Evolutionary conservation across 2,329 filamentous ascomycete species (phyloP).

Genomic region (Neopestalotiopsis sp.): DNA sequence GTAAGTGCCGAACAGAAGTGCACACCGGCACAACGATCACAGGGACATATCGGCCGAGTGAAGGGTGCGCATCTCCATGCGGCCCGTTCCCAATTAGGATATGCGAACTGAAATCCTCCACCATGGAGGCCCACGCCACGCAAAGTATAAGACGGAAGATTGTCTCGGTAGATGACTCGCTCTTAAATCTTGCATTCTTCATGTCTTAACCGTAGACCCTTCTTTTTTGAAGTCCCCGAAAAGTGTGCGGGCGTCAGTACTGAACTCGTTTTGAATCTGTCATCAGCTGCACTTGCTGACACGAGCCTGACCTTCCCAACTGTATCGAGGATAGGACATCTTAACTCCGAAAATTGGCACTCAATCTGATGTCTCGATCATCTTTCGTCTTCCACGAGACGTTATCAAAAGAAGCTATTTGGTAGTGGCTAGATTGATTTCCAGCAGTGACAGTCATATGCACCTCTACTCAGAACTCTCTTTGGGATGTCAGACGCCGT

Average conservation of each 20-base stretch:
- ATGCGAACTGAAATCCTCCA: not conserved
- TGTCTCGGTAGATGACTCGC: conserved; percentile 1
- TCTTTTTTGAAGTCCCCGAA: not conserved
- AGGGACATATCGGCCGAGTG: not conserved
- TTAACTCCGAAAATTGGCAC: too few species aligned
- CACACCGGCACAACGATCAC: too few species aligned
- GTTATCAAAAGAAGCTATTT: not conserved
- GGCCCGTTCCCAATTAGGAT: not conserved
- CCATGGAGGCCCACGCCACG: not conserved
- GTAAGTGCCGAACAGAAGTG: too few species aligned
- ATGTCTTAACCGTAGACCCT: not conserved
- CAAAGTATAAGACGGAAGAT: not conserved
- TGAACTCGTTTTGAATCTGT: too few species aligned
- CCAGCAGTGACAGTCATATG: not conserved
- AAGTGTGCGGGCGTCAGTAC: not conserved
- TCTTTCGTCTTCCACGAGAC: too few species aligned
- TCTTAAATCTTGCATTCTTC: not conserved
- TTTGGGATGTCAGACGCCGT: not conserved
- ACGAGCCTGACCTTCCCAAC: too few species aligned
- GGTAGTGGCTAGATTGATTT: not conserved
- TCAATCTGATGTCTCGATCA: too few species aligned
- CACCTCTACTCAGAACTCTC: not conserved
- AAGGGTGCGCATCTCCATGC: not conserved
- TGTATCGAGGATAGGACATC: too few species aligned
- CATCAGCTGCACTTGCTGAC: too few species aligned